phyloP scores from a whole-genome alignment of 306 rosid genomes.

The Fragaria ananassa region DNA sequence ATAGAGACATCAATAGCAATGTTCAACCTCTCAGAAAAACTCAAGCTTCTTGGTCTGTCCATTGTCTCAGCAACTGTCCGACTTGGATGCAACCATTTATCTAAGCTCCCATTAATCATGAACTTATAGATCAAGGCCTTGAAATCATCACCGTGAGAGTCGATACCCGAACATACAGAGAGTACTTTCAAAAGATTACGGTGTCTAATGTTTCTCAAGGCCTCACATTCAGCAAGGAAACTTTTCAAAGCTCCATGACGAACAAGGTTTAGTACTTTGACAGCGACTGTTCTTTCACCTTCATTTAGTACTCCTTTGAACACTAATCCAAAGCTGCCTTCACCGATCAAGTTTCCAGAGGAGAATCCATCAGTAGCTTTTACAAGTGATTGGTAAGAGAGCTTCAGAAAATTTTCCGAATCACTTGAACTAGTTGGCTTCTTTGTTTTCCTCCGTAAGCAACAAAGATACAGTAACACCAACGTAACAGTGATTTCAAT shows the following conservation, averaged over 20 bases:
- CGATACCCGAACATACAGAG: slow-evolving; percentile 27
- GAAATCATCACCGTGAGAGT: slow-evolving; percentile 20
- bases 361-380: slow-evolving; percentile 19
- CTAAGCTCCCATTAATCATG: slow-evolving; percentile 39
- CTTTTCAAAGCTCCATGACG: slow-evolving; percentile 38
- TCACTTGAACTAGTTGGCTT: neutral
- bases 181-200: slow-evolving; percentile 41
- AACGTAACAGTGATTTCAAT: neutral
- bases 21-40: slow-evolving; percentile 23
- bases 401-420: neutral
- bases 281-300: slow-evolving; percentile 11
- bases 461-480: no score
- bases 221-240: slow-evolving; percentile 37
- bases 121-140: slow-evolving; percentile 40
- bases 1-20: slow-evolving; percentile 29
- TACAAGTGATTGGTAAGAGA: neutral
- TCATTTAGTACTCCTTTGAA: slow-evolving; percentile 30
- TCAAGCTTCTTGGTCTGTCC: slow-evolving; percentile 11
- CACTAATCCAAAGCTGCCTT: slow-evolving; percentile 33
- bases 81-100: slow-evolving; percentile 28
- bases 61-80: neutral
- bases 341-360: slow-evolving; percentile 24
- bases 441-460: neutral
- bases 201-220: slow-evolving; percentile 32
- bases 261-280: slow-evolving; percentile 45